Base-by-base conservation (phyloP, 495 filamentous ascomycete genomes). In the Aspergillus asperescens region DNA sequence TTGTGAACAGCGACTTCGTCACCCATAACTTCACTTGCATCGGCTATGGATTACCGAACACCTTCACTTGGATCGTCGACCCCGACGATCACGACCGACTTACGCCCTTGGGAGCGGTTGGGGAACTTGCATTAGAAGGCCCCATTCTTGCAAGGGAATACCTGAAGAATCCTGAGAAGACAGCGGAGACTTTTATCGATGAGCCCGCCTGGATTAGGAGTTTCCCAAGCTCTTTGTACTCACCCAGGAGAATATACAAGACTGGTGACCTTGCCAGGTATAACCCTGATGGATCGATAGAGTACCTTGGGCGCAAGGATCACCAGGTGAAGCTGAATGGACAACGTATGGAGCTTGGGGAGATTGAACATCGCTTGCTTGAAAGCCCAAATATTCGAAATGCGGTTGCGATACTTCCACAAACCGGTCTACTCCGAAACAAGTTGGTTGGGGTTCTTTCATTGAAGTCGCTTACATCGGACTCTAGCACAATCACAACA, bases 251-350 rank as follows among this genome's bases (percentile, higher is more conserved):
- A 24, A 71, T 71, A 20, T 79, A 79, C 62, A 67, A 70, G 54
- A 76, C 78, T 13, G 77, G 77, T 13, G 75, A 80, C 56, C 68
- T 81, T 13, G 77, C 71, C 15, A 71, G 70, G 29, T 83, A 81
- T 60, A 75, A 75, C 46, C 61, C 69, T 3, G 76, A 82, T 54
- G 80, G 81, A 1, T 72, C 71, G 0, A 63, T 84, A 19, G 59
- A 65, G 25, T 77, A 69, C 52, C 62, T 86, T 12, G 82, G 82
- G 25, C 77, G 84, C 5, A 81, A 81, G 47, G 84, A 87, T 48
- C 74, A 80, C 43, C 82, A 86, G 57, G 80, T 85, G 20, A 87
- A 87, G 58, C 62, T 87, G 0, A 75, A 79, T n/a, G 84, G 84
- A 5, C 83, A 86, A 52, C 73, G 84, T 12, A 80, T 87, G 61